Evolutionary conservation across 768 basidiomycete species (phyloP).

Genomic region (Calocybe gangraenosa): DNA sequence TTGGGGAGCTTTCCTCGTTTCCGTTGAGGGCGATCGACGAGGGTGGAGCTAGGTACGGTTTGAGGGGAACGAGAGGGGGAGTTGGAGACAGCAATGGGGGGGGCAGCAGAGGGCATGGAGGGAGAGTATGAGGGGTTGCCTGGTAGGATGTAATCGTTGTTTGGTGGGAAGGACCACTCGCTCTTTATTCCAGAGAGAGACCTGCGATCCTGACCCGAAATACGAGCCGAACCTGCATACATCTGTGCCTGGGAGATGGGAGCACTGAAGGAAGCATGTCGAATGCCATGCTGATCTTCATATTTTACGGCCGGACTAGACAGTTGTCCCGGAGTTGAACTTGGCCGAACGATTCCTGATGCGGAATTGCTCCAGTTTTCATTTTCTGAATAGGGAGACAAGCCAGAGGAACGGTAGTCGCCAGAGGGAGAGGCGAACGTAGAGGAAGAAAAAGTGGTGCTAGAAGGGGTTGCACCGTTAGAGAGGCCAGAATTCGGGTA

Average conservation of each 20-base stretch:
- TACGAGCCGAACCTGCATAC: conserved; percentile 65
- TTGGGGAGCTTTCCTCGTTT: conserved; percentile 88
- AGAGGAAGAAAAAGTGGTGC: conserved; percentile 44
- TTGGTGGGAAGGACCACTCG: conserved; percentile 67
- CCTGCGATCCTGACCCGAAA: conserved; percentile 68
- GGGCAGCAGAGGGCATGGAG: conserved; percentile 40
- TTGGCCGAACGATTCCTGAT: conserved; percentile 62
- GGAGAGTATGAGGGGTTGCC: conserved; percentile 38
- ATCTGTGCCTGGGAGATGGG: conserved; percentile 56
- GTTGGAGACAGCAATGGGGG: conserved; percentile 36
- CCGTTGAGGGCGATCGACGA: conserved; percentile 73
- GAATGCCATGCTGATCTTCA: conserved; percentile 53
- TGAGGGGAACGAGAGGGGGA: conserved; percentile 55
- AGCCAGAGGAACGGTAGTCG: conserved; percentile 40
- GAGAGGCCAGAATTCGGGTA: conserved; percentile 48
- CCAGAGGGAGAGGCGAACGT: conserved; percentile 41
- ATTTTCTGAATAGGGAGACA: conserved; percentile 44
- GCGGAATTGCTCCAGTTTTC: conserved; percentile 55
- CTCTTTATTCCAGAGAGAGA: conserved; percentile 53
- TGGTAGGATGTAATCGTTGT: conserved; percentile 51
- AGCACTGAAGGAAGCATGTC: conserved; percentile 64
- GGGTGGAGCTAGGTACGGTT: conserved; percentile 46
- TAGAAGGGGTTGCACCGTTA: conserved; percentile 48
- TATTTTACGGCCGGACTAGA: conserved; percentile 57
- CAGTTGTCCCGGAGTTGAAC: conserved; percentile 58